Base-by-base conservation (phyloP, 139 green algal genomes). In the Chlamydomonas schloesseri region DNA sequence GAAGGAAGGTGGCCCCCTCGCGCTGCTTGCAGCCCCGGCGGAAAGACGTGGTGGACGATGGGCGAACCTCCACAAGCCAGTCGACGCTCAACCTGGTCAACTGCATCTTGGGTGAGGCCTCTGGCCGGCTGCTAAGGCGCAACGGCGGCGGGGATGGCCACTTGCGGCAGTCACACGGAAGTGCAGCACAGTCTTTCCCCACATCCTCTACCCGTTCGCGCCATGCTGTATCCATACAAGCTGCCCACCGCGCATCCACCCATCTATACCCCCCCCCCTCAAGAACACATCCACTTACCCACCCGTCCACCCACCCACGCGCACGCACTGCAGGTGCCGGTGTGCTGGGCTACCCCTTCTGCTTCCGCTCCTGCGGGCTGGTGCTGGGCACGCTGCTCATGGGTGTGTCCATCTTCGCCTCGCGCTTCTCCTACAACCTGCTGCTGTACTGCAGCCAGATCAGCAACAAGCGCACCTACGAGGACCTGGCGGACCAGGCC, bases 371-470 rank as follows among this genome's bases (percentile, higher is more conserved):
- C 33, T 91, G 76, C 46, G 85, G 95, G 8, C 28, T 96, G 80
- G 55, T 93, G 23, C 92, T 98, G 29, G 94, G 91, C 18, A 93
- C 91, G 1, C 2, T 94, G 36, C 89, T 98, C 47, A 92, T 98
- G 84, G 53, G 95, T 29, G 83, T 95, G 33, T 94, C 89, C 68
- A 73, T 97, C 58, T 34, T 84, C 0, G 94, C 95, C 0, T 93
- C 81, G 13, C 93, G 94, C 76, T 91, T 96, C 50, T 93, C 79
- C 73, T 95, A 95, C 91, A 88, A 94, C 62, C 93, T 98, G 82
- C 87, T 98, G 77, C 88, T 98, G 47, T 87, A 95, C 88, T 90
- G 88, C 69, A 87, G 81, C 50, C 94, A 98, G 79, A 88, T 97
- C 31, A 91, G 81, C 73, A 87, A 89, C 50, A 90, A 90, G 64